Percentiles rank a stretch among this genome's conserved stretches.
phyloP scores from a whole-genome alignment of 331 rosid species.

The Phaseolus coccineus region DNA sequence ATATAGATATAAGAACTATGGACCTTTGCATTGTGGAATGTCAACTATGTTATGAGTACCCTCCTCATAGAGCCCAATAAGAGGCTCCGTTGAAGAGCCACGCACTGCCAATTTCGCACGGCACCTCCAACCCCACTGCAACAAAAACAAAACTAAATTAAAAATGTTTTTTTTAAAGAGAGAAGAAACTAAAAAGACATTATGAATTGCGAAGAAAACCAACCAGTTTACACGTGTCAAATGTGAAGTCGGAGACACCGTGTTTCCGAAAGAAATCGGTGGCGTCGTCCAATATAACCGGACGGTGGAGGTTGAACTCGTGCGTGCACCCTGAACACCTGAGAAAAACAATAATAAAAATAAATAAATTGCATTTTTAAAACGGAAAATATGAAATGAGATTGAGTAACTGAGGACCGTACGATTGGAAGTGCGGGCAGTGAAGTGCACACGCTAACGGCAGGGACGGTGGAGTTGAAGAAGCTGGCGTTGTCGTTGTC shows the following conservation, averaged over 20 bases:
- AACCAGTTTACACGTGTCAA: slow-evolving; percentile 81
- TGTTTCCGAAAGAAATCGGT: slow-evolving; percentile 65
- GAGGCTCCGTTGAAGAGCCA: slow-evolving; percentile 69
- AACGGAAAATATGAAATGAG: background rate
- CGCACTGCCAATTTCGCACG: slow-evolving; percentile 92
- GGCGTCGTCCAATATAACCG: slow-evolving; percentile 76
- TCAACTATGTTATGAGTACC: slow-evolving; percentile 88
- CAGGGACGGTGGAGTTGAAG: slow-evolving; percentile 52
- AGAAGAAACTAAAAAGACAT: background rate
- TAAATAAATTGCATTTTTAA: background rate
- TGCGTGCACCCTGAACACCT: slow-evolving; percentile 96
- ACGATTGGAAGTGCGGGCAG: slow-evolving; percentile 85
- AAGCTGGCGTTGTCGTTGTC: slow-evolving; percentile 39
- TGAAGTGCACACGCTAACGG: slow-evolving; percentile 76
- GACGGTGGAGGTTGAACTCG: slow-evolving; percentile 87
- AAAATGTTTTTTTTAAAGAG: background rate
- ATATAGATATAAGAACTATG: background rate
- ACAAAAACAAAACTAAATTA: background rate
- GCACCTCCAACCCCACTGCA: slow-evolving; percentile 92
- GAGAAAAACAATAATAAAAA: slow-evolving; percentile 3
- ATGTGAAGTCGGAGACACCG: slow-evolving; percentile 80
- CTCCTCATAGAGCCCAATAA: slow-evolving; percentile 85
- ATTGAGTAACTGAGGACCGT: slow-evolving; percentile 13
- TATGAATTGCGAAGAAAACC: background rate
- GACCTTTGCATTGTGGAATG: slow-evolving; percentile 88